Evolutionary conservation across 371 early-diverging fungal genomes (phyloP), one percentile per base, ranked within the genome.

Genomic region (Blakeslea trispora): DNA sequence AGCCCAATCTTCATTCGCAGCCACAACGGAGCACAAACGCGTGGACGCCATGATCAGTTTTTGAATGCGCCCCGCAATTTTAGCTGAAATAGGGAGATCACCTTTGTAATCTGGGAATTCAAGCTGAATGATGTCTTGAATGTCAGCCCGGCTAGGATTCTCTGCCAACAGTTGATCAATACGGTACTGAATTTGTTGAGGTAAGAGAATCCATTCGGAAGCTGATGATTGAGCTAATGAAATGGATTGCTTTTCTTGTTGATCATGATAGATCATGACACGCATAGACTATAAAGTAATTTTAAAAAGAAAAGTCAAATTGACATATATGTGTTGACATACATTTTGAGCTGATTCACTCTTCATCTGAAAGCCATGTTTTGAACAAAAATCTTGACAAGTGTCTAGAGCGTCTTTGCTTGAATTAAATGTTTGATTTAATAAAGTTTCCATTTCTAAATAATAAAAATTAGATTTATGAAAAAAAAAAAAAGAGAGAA

Each of bases 21-120:
- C 72, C 5, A 72, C 75, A 7, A 77, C 58, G 9, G 78, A 59
- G 40, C 74, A 74, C 6, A 77, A 47, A 10, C 66, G 68, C 3
- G 72, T 72, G 1, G 78, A 74, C 7, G 69, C 50, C 21, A 67
- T 19, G 8, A 70, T 68, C 15, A 79, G 64, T 10, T 74, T 66
- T 41, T 75, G 75, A 2, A 82, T 78, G 11, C 83, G 65, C 32
- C 64, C 73, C 23, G 74, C 70, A 0, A 76, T 70, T 31, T 74
- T 72, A 10, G 37, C 14, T 37, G 37, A 14, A 37, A 37, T 14
- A 13, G 37, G 14, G 14, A 13, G 9, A 13, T 14, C 37, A 37
- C 14, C 37, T 37, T 37, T 37, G 14, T 37, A 37, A 14, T 37
- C 37, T 37, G 37, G 37, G 14, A 37, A 37, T 37, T 37, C 37